Evolutionary conservation across 768 basidiomycete genomes (phyloP), one percentile per base, ranked within the genome.

Genomic region (Trametes cubensis): DNA sequence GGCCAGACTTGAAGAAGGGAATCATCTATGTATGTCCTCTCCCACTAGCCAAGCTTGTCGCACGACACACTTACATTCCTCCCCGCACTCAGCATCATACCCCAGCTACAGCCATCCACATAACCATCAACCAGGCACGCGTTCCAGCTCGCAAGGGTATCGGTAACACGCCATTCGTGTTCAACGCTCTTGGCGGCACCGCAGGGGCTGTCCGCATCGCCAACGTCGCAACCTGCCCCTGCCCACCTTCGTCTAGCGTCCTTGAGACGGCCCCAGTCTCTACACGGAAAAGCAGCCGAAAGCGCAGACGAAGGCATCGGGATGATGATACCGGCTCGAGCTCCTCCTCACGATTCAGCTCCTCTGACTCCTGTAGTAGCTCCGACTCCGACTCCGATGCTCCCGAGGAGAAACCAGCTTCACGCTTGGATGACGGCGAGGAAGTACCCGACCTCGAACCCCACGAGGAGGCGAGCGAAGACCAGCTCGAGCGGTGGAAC

Each of bases 161-260:
- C 2, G 83, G 87, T 4, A 89, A 89, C 68, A 77, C 77, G 26
- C 89, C 89, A 0, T 79, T 80, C 61, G 76, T 89, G 11, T 89
- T 91, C 70, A 66, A 67, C 7, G 86, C 85, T 28, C 71, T 64
- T 20, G 74, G 73, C 30, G 47, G 51, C 14, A 60, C 67, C 1
- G 58, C 56, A 21, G 61, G 55, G n/a, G 65, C 67, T n/a, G 62
- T 72, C 3, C 66, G 64, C 45, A 62, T 68, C 52, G 62, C 67
- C 5, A 61, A 71, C 47, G 53, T 70, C 54, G 62, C 61, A 20
- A 55, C 66, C 28, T 41, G 39, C 17, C 50, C 42, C 17, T 30
- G 46, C 25, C 54, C 55, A 50, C 28, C 50, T 4, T 46, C 15
- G 45, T 44, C 28, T 44, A 17, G 50, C 15, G 40, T 46, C 10